phyloP scores from a whole-genome alignment of 495 filamentous ascomycete species.

The Halenospora varia region DNA sequence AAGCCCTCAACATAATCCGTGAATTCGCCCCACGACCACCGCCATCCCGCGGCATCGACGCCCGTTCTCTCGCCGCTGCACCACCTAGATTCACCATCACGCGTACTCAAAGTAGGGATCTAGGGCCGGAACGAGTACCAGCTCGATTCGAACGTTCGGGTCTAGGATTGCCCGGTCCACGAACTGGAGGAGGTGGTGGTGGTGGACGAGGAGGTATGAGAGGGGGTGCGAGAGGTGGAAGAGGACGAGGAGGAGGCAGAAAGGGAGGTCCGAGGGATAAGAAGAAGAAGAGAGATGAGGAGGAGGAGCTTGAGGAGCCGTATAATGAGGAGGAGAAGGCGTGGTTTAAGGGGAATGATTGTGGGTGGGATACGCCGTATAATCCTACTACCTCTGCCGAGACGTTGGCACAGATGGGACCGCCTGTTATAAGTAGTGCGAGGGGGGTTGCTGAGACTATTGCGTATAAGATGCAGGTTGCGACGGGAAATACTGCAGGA shows the following conservation, averaged over 20 bases:
- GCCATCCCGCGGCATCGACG: constrained; percentile 12
- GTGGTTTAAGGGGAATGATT: neutral
- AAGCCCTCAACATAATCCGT: constrained; percentile 17
- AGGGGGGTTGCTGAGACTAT: constrained; percentile 11
- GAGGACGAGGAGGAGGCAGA: neutral
- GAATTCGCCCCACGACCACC: constrained; percentile 16
- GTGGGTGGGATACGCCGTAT: constrained; percentile 10
- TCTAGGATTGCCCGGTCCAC: too few relatives aligned
- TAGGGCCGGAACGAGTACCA: neutral
- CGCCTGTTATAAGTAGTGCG: constrained; percentile 7
- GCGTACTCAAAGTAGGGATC: constrained; percentile 1
- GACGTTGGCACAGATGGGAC: constrained; percentile 2
- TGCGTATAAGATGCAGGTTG: constrained; percentile 11
- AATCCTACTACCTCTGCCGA: constrained; percentile 11
- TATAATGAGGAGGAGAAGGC: constrained; percentile 9
- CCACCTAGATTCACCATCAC: constrained; percentile 20
- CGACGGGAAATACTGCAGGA: neutral
- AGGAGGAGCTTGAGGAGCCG: constrained; percentile 4
- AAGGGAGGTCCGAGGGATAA: neutral
- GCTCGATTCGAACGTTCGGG: too few relatives aligned
- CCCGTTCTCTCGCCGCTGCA: constrained; percentile 24
- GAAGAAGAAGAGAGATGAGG: neutral
- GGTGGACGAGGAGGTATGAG: constrained; percentile 1
- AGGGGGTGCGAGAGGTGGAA: neutral
- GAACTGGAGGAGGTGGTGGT: neutral